Conservation (phyloP, 1,284 basidiomycete species). For the Microbotryum violaceum region DNA sequence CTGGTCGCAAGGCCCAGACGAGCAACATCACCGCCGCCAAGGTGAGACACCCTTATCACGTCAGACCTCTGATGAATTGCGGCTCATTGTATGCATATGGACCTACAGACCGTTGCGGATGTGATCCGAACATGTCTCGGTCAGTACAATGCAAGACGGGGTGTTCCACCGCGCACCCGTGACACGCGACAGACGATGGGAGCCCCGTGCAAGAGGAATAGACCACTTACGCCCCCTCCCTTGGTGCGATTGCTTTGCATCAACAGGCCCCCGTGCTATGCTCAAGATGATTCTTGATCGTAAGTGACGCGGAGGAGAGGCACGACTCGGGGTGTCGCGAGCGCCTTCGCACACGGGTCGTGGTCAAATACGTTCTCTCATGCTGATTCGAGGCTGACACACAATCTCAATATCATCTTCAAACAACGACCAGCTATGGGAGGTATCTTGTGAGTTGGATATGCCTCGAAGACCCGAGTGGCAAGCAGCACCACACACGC, state of each 20-base stretch:
- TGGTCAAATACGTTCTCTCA: neutral
- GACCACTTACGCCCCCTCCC: neutral
- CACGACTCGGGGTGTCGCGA: neutral
- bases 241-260: neutral
- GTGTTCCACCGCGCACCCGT: neutral
- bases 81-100: constrained; percentile 1
- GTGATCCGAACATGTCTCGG: constrained; percentile 95
- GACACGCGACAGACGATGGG: neutral
- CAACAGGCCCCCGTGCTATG: constrained; percentile 79
- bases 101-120: constrained; percentile 80
- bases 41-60: constrained; percentile 46
- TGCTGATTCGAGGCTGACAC: neutral
- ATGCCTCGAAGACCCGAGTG: neutral
- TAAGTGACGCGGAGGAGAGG: constrained; percentile 7
- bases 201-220: neutral
- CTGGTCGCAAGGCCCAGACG: constrained; percentile 89
- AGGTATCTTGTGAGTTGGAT: constrained; percentile 68
- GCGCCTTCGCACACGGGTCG: constrained; percentile 19
- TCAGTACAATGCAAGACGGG: neutral
- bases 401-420: neutral
- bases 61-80: neutral
- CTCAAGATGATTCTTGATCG: constrained; percentile 95
- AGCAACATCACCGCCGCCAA: constrained; percentile 97
- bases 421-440: constrained; percentile 59
- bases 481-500: neutral